Conservation (phyloP, 148 eudicot species). For the Dianthus caryophyllus region DNA sequence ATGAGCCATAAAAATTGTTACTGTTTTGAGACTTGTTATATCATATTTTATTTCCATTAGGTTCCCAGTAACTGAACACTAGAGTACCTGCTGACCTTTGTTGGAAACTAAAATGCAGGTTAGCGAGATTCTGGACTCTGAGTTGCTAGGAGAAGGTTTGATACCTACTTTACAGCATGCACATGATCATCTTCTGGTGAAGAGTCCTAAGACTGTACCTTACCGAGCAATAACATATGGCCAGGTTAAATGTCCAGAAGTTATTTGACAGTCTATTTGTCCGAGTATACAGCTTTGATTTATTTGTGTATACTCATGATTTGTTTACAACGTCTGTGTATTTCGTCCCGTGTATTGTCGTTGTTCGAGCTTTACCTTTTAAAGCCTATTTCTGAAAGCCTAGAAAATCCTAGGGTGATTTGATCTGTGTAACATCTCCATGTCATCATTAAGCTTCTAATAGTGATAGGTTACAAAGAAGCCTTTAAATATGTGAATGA, state of each 20-base stretch:
- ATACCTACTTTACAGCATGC: slow-evolving; percentile 92
- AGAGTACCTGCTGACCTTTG: not conserved
- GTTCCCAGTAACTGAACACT: not conserved
- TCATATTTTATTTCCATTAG: not conserved
- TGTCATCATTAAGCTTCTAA: not conserved
- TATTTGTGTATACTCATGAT: not conserved
- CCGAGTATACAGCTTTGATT: not conserved
- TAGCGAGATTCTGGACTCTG: slow-evolving; percentile 95
- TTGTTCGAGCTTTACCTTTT: not conserved
- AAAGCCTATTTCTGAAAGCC: not conserved
- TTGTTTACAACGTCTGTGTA: not conserved
- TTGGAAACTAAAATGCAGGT: slow-evolving; percentile 41
- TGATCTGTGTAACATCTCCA: no score
- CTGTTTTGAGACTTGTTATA: not conserved
- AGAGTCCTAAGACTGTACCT: slow-evolving; percentile 67
- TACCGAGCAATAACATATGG: slow-evolving; percentile 72
- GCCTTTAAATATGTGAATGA: not conserved
- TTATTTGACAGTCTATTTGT: slow-evolving; percentile 1
- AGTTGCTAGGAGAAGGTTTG: slow-evolving; percentile 86
- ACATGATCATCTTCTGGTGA: slow-evolving; percentile 71
- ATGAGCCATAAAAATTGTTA: not conserved
- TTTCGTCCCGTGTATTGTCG: no score
- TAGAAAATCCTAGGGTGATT: not conserved
- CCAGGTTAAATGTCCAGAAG: slow-evolving; percentile 43
- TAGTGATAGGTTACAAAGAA: no score